These are phyloP conservation scores for Rhizopogon vesiculosus DNA, from an alignment of 768 basidiomycete species.

Conservation along the genomic window DNA sequence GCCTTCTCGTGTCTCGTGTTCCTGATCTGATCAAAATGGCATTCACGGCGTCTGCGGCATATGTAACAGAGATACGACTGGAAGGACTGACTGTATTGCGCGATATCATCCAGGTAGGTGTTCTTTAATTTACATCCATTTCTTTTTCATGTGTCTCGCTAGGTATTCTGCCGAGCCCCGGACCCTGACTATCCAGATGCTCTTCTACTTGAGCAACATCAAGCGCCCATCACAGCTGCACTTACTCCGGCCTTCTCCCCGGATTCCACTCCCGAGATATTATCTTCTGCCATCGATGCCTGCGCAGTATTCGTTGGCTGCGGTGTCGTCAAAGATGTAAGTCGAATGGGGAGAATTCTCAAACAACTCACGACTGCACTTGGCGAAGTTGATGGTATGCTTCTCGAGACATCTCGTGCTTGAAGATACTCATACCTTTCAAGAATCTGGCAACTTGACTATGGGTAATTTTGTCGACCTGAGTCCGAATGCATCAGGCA, in stretches of 20 bases:
- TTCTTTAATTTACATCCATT: background rate
- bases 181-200: slow-evolving; percentile 93
- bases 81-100: slow-evolving; percentile 86
- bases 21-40: slow-evolving; percentile 97
- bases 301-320: slow-evolving; percentile 95
- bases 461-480: slow-evolving; percentile 84
- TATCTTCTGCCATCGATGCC: slow-evolving; percentile 87
- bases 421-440: slow-evolving; percentile 1
- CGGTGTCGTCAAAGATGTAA: slow-evolving; percentile 87
- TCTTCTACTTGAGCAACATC: slow-evolving; percentile 91
- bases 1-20: slow-evolving; percentile 78
- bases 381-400: slow-evolving; percentile 82
- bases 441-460: slow-evolving; percentile 80
- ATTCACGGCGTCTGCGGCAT: slow-evolving; percentile 94
- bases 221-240: slow-evolving; percentile 97
- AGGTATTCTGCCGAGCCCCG: slow-evolving; percentile 84
- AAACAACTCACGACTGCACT: slow-evolving; percentile 84
- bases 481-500: slow-evolving; percentile 91
- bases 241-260: slow-evolving; percentile 94
- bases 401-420: background rate
- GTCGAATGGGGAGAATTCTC: slow-evolving; percentile 90
- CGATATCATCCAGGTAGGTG: slow-evolving; percentile 83
- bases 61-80: slow-evolving; percentile 91
- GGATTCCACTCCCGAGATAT: slow-evolving; percentile 92
- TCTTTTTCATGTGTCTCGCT: slow-evolving; percentile 5